Evolutionary conservation across 306 rosid species (phyloP), one percentile per base, ranked within the genome.

Genomic region (Sphenostylis stenocarpa): DNA sequence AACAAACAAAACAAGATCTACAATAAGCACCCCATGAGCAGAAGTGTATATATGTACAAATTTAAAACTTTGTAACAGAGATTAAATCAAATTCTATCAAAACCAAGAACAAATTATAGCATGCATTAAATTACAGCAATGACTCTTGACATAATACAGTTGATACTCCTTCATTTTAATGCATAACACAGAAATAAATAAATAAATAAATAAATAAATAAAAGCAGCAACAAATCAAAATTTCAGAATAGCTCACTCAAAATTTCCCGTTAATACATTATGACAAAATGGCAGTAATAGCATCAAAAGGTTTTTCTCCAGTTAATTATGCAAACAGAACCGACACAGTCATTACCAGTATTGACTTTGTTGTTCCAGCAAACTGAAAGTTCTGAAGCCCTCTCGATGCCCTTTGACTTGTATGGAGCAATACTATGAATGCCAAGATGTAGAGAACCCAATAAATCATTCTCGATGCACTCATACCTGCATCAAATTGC

Each of bases 361-460:
- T 80, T 76, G 76, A 78, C 71, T 84, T 73, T 85, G 79, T 85
- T 78, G 84, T 58, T 84, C 91, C 92, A 88, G 77, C 84, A 82
- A 81, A 64, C 80, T 55, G 86, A 69, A 77, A 92, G 91, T 62
- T 92, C 94, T n/a, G 90, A 78, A 31, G 99, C 99, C 82, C 75
- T 89, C 90, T 96, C 99, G 5, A 96, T 89, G 69, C 99, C 99
- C 67, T 88, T 91, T 62, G 99, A 92, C 86, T 71, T 88, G 85
- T 92, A 96, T 38, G 99, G 97, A 79, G 99, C 97, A 65, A 96
- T 96, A 67, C 67, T 85, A 80, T 92, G 97, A 69, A 71, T 74
- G n/a, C 92, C 92, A 45, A 84, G 76, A 75, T 84, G 79, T 38
- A 92, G 80, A 76, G 96, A 82, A 65, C 87, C 97, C 91, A 96